Conservation (phyloP, 1,284 basidiomycete species). For the Ceratobasidium sp. region DNA sequence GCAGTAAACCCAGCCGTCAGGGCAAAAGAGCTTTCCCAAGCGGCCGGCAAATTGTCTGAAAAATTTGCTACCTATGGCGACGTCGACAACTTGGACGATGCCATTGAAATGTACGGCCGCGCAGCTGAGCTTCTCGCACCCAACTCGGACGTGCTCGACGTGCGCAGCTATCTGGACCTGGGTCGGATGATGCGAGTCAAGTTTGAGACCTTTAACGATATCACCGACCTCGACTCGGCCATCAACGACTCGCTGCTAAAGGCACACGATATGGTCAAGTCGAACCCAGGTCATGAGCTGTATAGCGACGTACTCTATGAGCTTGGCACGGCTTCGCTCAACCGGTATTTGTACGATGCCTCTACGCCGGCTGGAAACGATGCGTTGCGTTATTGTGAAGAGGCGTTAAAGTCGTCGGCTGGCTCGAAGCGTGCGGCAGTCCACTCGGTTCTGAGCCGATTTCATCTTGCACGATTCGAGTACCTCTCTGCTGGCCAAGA, state of each 20-base stretch:
- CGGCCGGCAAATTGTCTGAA: not conserved
- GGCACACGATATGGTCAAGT: not conserved
- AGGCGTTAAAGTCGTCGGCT: not conserved
- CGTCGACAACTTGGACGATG: conserved; percentile 15
- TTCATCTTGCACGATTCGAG: conserved; percentile 19
- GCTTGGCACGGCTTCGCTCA: conserved; percentile 3
- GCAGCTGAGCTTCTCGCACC: not conserved
- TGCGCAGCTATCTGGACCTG: conserved; percentile 6
- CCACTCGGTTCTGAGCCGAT: not conserved
- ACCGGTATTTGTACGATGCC: conserved; percentile 11
- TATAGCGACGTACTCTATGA: conserved; percentile 6
- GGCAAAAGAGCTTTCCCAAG: not conserved
- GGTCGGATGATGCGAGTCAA: conserved; percentile 29
- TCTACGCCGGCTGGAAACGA: not conserved
- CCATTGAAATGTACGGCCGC: conserved; percentile 9
- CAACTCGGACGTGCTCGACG: not conserved
- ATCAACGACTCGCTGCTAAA: conserved; percentile 15
- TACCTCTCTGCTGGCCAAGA: not conserved
- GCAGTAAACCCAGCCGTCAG: not conserved
- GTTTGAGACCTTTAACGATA: conserved; percentile 17
- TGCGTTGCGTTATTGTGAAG: not conserved
- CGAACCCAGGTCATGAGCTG: not conserved
- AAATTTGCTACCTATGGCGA: conserved; percentile 3
- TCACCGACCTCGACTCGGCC: conserved; percentile 10
- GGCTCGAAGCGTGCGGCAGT: not conserved